Evolutionary conservation across 345 rosid species (phyloP).

Genomic region (Anastatica hierochuntica): DNA sequence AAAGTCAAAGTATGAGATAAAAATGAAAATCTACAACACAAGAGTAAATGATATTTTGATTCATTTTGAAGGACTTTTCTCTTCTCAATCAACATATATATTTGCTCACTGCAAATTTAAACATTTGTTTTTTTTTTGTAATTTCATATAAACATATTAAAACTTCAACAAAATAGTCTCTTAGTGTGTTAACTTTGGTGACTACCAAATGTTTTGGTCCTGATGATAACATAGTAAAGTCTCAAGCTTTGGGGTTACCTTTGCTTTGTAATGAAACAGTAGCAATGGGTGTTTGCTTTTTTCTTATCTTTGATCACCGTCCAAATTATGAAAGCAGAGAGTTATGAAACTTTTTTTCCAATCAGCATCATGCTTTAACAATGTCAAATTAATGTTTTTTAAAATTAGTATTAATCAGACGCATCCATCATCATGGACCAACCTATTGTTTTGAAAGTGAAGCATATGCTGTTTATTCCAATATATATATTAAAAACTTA

Average conservation of each 20-base stretch:
- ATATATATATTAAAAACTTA: too few relatives aligned
- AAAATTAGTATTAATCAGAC: conserved; percentile 1
- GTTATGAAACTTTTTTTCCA: conserved; percentile 1
- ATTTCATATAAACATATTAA: too few relatives aligned
- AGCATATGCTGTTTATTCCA: conserved; percentile 18
- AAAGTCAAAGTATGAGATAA: too few relatives aligned
- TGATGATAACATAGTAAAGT: conserved; percentile 4
- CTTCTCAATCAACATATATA: not conserved
- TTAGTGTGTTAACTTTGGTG: conserved; percentile 1
- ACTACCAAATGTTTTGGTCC: conserved; percentile 15
- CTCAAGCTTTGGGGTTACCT: not conserved
- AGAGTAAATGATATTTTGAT: conserved; percentile 3
- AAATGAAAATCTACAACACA: too few relatives aligned
- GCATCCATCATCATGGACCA: conserved; percentile 24
- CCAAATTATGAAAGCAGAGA: conserved; percentile 19
- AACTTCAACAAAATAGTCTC: too few relatives aligned
- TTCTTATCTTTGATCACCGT: conserved; percentile 17
- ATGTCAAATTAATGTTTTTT: conserved; percentile 8
- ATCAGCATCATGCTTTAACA: conserved; percentile 13
- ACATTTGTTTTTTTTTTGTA: too few relatives aligned
- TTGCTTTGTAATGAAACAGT: conserved; percentile 26
- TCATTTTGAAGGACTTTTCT: not conserved
- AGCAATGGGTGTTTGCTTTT: conserved; percentile 22
- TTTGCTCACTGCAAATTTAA: too few relatives aligned
- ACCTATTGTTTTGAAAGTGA: conserved; percentile 20